These are phyloP conservation scores for Carex arenaria DNA, from an alignment of 202 grass and related monocot genomes.

Conservation along the genomic window DNA sequence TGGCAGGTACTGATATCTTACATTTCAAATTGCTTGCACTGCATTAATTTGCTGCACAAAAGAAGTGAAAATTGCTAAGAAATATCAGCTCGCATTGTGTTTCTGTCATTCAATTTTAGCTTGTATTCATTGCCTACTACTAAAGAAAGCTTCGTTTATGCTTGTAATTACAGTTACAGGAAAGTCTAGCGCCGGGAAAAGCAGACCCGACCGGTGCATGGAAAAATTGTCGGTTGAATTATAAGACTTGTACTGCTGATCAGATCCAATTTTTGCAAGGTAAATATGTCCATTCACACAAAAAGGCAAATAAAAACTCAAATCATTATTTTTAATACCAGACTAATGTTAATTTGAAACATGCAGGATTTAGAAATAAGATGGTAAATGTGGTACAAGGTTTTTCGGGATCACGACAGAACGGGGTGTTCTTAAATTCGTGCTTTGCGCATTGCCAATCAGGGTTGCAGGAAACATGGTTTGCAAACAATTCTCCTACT, in stretches of 20 bases:
- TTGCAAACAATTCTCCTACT: constrained; percentile 42
- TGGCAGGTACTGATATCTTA: constrained; percentile 58
- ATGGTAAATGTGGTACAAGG: constrained; percentile 38
- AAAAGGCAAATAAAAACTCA: background rate
- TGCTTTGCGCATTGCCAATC: constrained; percentile 84
- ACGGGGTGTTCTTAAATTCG: constrained; percentile 74
- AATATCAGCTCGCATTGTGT: background rate
- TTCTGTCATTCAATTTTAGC: background rate
- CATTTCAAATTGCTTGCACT: background rate
- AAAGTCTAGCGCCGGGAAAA: constrained; percentile 50
- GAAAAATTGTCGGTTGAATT: constrained; percentile 67
- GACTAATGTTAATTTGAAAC: constrained; percentile 5
- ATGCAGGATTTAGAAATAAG: constrained; percentile 58
- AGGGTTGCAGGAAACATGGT: constrained; percentile 42
- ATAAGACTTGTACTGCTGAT: constrained; percentile 37
- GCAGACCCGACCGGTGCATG: constrained; percentile 49
- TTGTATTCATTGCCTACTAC: background rate
- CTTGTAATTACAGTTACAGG: constrained; percentile 39
- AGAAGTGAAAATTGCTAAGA: background rate
- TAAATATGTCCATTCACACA: constrained; percentile 11
- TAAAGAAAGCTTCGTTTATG: background rate
- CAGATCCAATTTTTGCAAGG: constrained; percentile 80
- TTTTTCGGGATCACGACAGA: constrained; percentile 32
- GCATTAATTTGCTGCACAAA: background rate
- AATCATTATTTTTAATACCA: background rate